These are phyloP conservation scores for Clarireedia homoeocarpa DNA, from an alignment of 2,329 filamentous ascomycete species.

Conservation along the genomic window DNA sequence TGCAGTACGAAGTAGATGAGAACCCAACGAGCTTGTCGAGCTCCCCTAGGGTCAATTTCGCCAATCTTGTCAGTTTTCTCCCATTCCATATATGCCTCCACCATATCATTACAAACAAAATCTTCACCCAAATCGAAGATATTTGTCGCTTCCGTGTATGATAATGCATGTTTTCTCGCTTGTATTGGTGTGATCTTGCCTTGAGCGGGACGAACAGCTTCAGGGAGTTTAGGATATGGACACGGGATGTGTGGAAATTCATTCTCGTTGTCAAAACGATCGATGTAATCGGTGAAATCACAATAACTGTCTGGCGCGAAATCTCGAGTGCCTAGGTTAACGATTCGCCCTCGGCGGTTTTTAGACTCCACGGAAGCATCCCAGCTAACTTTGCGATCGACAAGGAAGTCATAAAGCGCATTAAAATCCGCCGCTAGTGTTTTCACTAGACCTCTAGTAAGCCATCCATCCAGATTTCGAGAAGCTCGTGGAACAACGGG, in stretches of 20 bases:
- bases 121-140: slow-evolving; percentile 47
- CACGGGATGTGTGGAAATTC: slow-evolving; percentile 59
- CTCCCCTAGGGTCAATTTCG: slow-evolving; percentile 45
- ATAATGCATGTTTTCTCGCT: slow-evolving; percentile 32
- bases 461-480: slow-evolving; percentile 47
- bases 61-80: slow-evolving; percentile 46
- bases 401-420: slow-evolving; percentile 61
- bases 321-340: slow-evolving; percentile 36
- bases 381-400: slow-evolving; percentile 60
- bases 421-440: slow-evolving; percentile 59
- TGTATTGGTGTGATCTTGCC: slow-evolving; percentile 19
- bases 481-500: slow-evolving; percentile 39
- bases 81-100: slow-evolving; percentile 48
- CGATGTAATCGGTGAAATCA: slow-evolving; percentile 58
- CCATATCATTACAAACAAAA: slow-evolving; percentile 44
- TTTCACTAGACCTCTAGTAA: slow-evolving; percentile 49
- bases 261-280: slow-evolving; percentile 55
- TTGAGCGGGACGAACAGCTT: slow-evolving; percentile 33
- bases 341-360: slow-evolving; percentile 58
- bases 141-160: slow-evolving; percentile 53
- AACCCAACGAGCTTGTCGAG: slow-evolving; percentile 52
- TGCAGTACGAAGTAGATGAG: slow-evolving; percentile 54
- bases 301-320: slow-evolving; percentile 44
- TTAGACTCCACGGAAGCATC: slow-evolving; percentile 53
- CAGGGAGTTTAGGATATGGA: slow-evolving; percentile 57